phyloP scores from a whole-genome alignment of 148 eudicot species.

The Salicornia ramosissima region DNA sequence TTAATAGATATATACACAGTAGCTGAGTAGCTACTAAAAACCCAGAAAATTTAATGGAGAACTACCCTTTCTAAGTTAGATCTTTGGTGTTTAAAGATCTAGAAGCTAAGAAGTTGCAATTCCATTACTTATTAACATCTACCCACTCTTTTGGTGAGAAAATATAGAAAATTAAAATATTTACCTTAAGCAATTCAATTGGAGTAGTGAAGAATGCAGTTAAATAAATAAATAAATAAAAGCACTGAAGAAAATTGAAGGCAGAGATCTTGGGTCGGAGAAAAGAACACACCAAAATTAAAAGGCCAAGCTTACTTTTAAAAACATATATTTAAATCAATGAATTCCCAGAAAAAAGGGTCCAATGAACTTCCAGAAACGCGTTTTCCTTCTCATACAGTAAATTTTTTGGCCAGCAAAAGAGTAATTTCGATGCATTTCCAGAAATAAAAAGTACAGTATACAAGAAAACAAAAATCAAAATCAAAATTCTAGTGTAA shows the following conservation, averaged over 20 bases:
- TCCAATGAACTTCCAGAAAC: slow-evolving; percentile 1
- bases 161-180: neutral
- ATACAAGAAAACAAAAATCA: neutral
- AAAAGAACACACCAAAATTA: neutral
- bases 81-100: neutral
- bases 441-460: neutral
- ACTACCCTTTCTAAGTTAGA: neutral
- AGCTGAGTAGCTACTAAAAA: slow-evolving; percentile 3
- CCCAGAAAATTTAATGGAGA: neutral
- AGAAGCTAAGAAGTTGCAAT: neutral
- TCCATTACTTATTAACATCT: neutral
- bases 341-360: neutral
- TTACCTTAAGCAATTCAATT: too few species aligned
- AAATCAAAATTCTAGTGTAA: neutral
- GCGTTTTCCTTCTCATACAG: neutral
- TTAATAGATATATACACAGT: too few species aligned
- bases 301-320: neutral
- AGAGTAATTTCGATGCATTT: neutral
- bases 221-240: neutral
- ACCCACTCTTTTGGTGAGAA: neutral
- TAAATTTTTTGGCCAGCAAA: neutral
- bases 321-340: neutral
- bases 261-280: neutral
- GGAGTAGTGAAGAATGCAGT: neutral
- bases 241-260: neutral